Percentiles rank a stretch among this genome's conserved stretches.
These are phyloP conservation scores for Astrothelium subdiscretum DNA, from an alignment of 495 filamentous ascomycete genomes.

Conservation along the genomic window DNA sequence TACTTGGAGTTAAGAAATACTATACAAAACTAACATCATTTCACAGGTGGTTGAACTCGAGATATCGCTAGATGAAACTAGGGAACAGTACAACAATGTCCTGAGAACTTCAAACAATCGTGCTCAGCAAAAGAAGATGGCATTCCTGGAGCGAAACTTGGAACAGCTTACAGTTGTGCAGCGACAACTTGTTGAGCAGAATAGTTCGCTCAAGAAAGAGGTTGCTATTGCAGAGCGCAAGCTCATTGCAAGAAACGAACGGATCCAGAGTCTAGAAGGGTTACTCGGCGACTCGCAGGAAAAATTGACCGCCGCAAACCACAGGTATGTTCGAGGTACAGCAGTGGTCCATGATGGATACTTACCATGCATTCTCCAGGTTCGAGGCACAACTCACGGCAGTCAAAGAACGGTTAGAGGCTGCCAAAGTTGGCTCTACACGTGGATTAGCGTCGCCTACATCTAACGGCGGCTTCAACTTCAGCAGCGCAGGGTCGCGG, in stretches of 20 bases:
- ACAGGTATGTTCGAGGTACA: constrained; percentile 53
- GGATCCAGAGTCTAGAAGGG: constrained; percentile 81
- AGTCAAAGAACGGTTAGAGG: constrained; percentile 94
- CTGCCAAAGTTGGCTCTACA: constrained; percentile 80
- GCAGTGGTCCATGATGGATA: neutral
- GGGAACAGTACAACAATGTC: constrained; percentile 98
- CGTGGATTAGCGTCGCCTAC: constrained; percentile 58
- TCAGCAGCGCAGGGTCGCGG: constrained; percentile 60
- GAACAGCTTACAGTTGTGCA: constrained; percentile 97
- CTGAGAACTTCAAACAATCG: constrained; percentile 91
- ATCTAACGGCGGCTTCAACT: constrained; percentile 53
- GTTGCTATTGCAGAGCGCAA: constrained; percentile 97
- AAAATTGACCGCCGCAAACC: constrained; percentile 89
- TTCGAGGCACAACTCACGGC: constrained; percentile 95
- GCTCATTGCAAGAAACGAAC: constrained; percentile 89
- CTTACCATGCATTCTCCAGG: constrained; percentile 33
- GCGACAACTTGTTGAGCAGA: constrained; percentile 94
- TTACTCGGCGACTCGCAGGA: constrained; percentile 95
- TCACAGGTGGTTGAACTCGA: constrained; percentile 77
- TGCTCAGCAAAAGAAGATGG: constrained; percentile 99
- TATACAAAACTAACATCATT: constrained; percentile 4
- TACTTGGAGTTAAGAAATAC: neutral
- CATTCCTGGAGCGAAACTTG: constrained; percentile 93
- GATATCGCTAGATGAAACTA: constrained; percentile 89
- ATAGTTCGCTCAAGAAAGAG: constrained; percentile 92